Percentiles rank a stretch among this genome's conserved stretches.
Conservation (phyloP, 129 eudicot genomes). For the Centrapalus pauciflorus region DNA sequence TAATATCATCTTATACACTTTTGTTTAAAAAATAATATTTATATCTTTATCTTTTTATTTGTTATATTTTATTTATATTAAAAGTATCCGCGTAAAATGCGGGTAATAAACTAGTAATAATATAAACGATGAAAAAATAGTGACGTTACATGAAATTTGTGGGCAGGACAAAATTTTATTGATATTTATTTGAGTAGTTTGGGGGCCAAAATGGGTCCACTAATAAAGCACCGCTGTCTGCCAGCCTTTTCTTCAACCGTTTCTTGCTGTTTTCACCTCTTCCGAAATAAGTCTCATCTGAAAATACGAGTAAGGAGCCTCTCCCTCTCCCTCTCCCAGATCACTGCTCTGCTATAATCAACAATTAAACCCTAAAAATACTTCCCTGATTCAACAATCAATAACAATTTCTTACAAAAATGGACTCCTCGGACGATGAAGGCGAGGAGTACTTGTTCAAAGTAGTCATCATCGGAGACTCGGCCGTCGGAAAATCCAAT, state of each 20-base stretch:
- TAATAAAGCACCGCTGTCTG: conserved; percentile 27
- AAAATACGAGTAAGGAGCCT: too few species aligned
- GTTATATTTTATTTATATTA: too few species aligned
- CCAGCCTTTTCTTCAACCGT: conserved; percentile 29
- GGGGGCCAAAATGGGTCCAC: conserved; percentile 16
- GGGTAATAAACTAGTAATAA: too few species aligned
- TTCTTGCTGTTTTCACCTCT: conserved; percentile 28
- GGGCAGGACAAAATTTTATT: too few species aligned
- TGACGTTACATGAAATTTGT: too few species aligned
- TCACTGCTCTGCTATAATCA: neutral
- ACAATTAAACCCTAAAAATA: neutral
- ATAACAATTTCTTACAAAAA: neutral
- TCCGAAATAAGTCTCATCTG: too few species aligned
- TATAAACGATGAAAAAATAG: too few species aligned
- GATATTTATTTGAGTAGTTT: neutral
- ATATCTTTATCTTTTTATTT: too few species aligned
- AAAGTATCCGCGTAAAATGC: too few species aligned
- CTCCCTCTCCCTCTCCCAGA: neutral
- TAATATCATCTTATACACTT: too few species aligned
- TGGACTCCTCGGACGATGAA: conserved; percentile 73
- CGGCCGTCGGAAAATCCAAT: conserved; percentile 85
- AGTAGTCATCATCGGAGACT: conserved; percentile 83
- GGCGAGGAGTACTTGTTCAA: conserved; percentile 87
- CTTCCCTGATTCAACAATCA: neutral
- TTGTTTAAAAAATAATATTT: too few species aligned